Percentiles rank a stretch among this genome's conserved stretches.
Evolutionary conservation across 1,139 yeast genomes (phyloP).

Genomic region (Kodamaea fungicola): DNA sequence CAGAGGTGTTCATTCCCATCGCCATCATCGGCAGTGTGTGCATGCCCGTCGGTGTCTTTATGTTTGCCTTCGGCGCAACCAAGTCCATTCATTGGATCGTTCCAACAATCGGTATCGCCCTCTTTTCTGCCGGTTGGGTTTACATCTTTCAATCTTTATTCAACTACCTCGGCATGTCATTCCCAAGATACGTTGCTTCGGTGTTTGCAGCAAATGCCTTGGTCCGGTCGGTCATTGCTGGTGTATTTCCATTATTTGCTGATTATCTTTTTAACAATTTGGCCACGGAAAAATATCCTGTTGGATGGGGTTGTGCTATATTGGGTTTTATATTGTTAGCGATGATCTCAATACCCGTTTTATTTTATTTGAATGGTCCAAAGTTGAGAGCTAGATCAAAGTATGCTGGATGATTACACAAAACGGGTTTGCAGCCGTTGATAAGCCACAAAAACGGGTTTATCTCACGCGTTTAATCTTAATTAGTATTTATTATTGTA

Average conservation of each 20-base stretch:
- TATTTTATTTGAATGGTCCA: conserved; percentile 47
- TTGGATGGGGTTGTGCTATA: conserved; percentile 53
- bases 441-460: too few species aligned
- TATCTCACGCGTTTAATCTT: too few species aligned
- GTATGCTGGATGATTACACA: conserved; percentile 21
- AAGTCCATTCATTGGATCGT: conserved; percentile 39
- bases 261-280: conserved; percentile 45
- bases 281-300: conserved; percentile 42
- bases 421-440: too few species aligned
- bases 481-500: too few species aligned
- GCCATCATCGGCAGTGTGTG: conserved; percentile 41
- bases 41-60: conserved; percentile 43
- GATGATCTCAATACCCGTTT: conserved; percentile 45
- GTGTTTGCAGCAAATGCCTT: conserved; percentile 58
- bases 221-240: conserved; percentile 51
- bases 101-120: conserved; percentile 38
- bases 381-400: conserved; percentile 44
- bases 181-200: conserved; percentile 47
- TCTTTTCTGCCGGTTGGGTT: conserved; percentile 36
- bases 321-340: conserved; percentile 40
- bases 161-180: conserved; percentile 32
- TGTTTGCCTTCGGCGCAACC: conserved; percentile 50
- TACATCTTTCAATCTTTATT: conserved; percentile 38
- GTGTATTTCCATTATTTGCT: conserved; percentile 62
- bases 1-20: conserved; percentile 41